Base-by-base conservation (phyloP, 495 filamentous ascomycete genomes). In the Penicillium angulare region DNA sequence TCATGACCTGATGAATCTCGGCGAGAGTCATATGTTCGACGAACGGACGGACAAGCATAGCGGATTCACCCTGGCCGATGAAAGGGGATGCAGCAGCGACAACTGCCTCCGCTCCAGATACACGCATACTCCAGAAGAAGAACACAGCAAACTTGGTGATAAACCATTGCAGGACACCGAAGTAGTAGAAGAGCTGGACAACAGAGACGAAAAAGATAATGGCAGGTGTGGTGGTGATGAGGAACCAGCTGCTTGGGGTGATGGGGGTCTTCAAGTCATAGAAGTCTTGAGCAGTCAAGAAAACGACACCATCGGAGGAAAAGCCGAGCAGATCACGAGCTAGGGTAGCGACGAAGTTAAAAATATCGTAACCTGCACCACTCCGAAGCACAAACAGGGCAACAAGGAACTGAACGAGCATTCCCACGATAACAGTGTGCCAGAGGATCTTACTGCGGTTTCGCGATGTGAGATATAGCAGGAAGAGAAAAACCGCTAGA, bases 31-130 rank as follows among this genome's bases (percentile, higher is more conserved):
- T 75, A 65, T 93, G 82, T 5, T 86, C 71, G 39, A 96, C 81
- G 68, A 92, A 96, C 6, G 90, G 90, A 31, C 83, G 83, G 72
- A 96, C 90, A 43, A 96, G 73, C 86, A 96, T 92, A 27, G 88
- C 91, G 7, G 87, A 91, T 75, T 96, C 91, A 54, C 91, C 91
- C 72, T 93, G 90, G 24, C 91, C 91, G 56, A 96, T 92, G 71
- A 96, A 96, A 1, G 91, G 91, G 5, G 90, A 91, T n/a, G 91
- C 91, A 35, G 90, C 87, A 23, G 91, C 91, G 22, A 96, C 91
- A 23, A 96, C 87, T 18, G 91, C 89, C 64, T 96, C 91, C 38
- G 88, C 89, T 33, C 91, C 91, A n/a, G 89, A 93, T n/a, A 95
- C 88, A 7, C 81, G 77, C 77, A 96, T 84, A 35, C 69, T 76